Conservation (phyloP, 352 stramenopile species). For the Pythium sukuiense region DNA sequence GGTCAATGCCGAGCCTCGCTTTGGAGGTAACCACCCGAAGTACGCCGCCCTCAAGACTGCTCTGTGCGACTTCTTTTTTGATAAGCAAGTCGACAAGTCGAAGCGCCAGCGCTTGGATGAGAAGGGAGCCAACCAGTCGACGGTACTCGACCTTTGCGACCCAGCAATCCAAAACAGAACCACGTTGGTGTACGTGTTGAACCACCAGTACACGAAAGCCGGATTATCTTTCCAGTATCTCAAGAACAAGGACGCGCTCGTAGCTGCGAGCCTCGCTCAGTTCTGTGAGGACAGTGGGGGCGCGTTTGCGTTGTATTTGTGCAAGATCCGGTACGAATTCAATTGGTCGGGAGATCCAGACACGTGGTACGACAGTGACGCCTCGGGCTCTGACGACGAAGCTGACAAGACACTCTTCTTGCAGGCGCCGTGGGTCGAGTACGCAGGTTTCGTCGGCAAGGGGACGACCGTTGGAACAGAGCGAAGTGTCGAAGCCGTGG, state of each 20-base stretch:
- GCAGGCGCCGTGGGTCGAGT: not conserved
- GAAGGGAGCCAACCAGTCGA: not conserved
- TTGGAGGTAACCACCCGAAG: conserved; percentile 2
- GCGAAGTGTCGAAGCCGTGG: not conserved
- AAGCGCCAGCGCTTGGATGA: conserved; percentile 4
- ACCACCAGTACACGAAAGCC: conserved; percentile 21
- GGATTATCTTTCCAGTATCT: conserved; percentile 17
- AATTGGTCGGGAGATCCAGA: conserved; percentile 5
- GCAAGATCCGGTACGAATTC: conserved; percentile 14
- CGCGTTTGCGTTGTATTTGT: conserved; percentile 10
- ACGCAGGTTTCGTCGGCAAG: not conserved
- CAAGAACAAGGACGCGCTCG: conserved; percentile 13
- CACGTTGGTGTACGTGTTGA: conserved; percentile 14
- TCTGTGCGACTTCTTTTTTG: conserved; percentile 14
- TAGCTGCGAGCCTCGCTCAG: conserved; percentile 9
- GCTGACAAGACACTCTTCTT: not conserved
- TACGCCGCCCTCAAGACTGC: conserved; percentile 9
- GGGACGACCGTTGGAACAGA: not conserved
- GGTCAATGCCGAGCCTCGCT: not conserved
- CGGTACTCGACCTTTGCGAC: conserved; percentile 12
- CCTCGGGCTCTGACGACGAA: not conserved
- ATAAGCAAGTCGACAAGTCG: not conserved
- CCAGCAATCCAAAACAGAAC: not conserved
- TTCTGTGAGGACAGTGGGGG: conserved; percentile 19
- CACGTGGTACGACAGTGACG: conserved; percentile 6